Base-by-base conservation (phyloP, 805 yeast species). In the Sporopachydermia lactativora region DNA sequence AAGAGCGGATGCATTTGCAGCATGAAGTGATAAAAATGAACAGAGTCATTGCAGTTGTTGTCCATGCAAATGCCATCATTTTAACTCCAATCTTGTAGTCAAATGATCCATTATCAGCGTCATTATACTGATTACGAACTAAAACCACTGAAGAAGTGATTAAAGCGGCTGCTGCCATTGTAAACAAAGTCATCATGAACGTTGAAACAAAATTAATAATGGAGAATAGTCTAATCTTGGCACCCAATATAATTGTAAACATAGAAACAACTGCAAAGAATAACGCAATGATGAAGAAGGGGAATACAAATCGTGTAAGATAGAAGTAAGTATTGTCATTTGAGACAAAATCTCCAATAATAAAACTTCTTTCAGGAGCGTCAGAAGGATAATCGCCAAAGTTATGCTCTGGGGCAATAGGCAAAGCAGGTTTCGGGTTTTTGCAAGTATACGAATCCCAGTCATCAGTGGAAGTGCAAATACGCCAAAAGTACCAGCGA, bases 401-500 rank as follows among this genome's bases (percentile, higher is more conserved):
- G 62, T 84, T 83, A 51, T 73, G 75, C 39, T 60, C 71, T 19
- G 96, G 96, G 17, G 94, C 81, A 55, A 86, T 74, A 36, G 95
- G 85, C 60, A 68, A 77, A n/a, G 84, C 96, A 15, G 96, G 81
- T 37, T 58, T 54, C 52, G 69, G 70, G 15, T 58, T 44, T 37
- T 74, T 57, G 61, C 85, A 85, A 47, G 66, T 54, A n/a, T 24
- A 24, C 19, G 49, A 36, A 57, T 75, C 66, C 36, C 54, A 46
- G 42, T 72, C 71, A 46, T 70, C 66, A 13, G 51, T 52, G 31
- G 51, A 55, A 18, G 67, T 69, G 51, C 77, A 71, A 39, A 68
- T 66, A 46, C 79, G 77, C 71, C 89, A 88, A 58, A 73, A 73
- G 6, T 86, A 81, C 96, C 96, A 88, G 51, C 88, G 75, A 2